Percentiles rank a stretch among this genome's conserved stretches.
Conservation (phyloP, 169 alveolate genomes). For the Plasmodium relictum region DNA sequence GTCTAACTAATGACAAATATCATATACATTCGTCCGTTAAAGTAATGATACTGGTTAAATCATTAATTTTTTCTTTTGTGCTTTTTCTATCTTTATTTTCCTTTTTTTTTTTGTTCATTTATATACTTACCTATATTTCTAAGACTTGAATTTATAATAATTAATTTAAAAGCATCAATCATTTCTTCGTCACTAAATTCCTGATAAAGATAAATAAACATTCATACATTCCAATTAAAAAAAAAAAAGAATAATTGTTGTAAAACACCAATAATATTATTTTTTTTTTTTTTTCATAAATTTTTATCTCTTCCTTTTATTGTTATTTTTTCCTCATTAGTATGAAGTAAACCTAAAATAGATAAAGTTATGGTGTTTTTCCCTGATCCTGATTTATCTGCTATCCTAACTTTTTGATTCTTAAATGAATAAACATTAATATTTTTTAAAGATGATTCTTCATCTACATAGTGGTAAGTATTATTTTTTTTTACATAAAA, state of each 20-base stretch:
- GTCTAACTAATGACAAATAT: slow-evolving; percentile 82
- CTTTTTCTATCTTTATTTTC: slow-evolving; percentile 18
- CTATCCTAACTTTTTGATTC: slow-evolving; percentile 82
- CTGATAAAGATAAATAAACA: slow-evolving; percentile 77
- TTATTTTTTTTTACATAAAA: slow-evolving; percentile 20
- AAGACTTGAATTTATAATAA: slow-evolving; percentile 31
- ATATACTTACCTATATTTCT: slow-evolving; percentile 45
- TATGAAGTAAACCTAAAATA: slow-evolving; percentile 76
- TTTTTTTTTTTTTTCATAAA: slow-evolving; percentile 63
- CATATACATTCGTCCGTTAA: slow-evolving; percentile 81
- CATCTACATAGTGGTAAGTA: slow-evolving; percentile 40
- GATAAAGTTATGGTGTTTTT: slow-evolving; percentile 79
- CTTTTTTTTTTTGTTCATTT: slow-evolving; percentile 19
- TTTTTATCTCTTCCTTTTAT: slow-evolving; percentile 73
- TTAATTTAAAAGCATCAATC: slow-evolving; percentile 52
- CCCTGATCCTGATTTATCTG: slow-evolving; percentile 83
- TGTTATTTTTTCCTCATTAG: slow-evolving; percentile 75
- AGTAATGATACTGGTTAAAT: slow-evolving; percentile 29
- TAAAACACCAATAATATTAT: slow-evolving; percentile 77
- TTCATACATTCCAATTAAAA: slow-evolving; percentile 79
- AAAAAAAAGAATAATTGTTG: slow-evolving; percentile 80
- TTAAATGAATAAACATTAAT: slow-evolving; percentile 79
- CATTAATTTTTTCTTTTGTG: slow-evolving; percentile 10
- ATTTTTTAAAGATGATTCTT: slow-evolving; percentile 75
- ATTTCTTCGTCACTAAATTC: slow-evolving; percentile 77